phyloP scores from a whole-genome alignment of 495 filamentous ascomycete genomes.

The Aspergillus coremiiformis region DNA sequence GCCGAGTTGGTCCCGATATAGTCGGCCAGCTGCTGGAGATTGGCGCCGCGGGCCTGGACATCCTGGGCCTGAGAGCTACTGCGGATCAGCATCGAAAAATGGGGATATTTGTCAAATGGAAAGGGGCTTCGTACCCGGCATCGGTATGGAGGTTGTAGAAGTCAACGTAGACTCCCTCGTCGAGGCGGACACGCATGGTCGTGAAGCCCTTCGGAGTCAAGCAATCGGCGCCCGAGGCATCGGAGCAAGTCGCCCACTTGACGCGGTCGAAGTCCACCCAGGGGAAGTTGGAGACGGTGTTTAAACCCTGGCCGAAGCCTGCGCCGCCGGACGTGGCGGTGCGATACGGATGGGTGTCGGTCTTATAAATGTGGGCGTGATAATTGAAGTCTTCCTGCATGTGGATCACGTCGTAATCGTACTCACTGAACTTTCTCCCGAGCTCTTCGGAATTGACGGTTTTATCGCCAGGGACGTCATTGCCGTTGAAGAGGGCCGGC shows the following conservation, averaged over 20 bases:
- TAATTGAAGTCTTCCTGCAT: slow-evolving; percentile 64
- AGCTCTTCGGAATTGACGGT: slow-evolving; percentile 40
- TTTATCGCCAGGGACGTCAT: slow-evolving; percentile 49
- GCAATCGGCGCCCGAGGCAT: slow-evolving; percentile 48
- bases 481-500: slow-evolving; percentile 44
- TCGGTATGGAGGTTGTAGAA: slow-evolving; percentile 58
- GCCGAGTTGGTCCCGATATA: slow-evolving; percentile 45
- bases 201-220: slow-evolving; percentile 60
- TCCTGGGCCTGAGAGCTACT: slow-evolving; percentile 36
- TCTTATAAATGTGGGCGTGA: slow-evolving; percentile 47
- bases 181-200: slow-evolving; percentile 46
- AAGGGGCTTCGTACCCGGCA: slow-evolving; percentile 39
- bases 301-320: slow-evolving; percentile 52
- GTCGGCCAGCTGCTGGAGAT: slow-evolving; percentile 47
- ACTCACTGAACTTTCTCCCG: slow-evolving; percentile 42
- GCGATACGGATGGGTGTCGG: slow-evolving; percentile 48
- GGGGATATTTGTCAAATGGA: neutral
- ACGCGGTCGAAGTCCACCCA: slow-evolving; percentile 49
- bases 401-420: slow-evolving; percentile 52
- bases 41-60: slow-evolving; percentile 42
- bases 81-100: neutral
- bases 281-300: slow-evolving; percentile 49
- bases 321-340: slow-evolving; percentile 55
- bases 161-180: slow-evolving; percentile 45
- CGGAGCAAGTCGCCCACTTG: slow-evolving; percentile 51